phyloP scores from a whole-genome alignment of 2,329 filamentous ascomycete genomes.

The Botryotinia calthae region DNA sequence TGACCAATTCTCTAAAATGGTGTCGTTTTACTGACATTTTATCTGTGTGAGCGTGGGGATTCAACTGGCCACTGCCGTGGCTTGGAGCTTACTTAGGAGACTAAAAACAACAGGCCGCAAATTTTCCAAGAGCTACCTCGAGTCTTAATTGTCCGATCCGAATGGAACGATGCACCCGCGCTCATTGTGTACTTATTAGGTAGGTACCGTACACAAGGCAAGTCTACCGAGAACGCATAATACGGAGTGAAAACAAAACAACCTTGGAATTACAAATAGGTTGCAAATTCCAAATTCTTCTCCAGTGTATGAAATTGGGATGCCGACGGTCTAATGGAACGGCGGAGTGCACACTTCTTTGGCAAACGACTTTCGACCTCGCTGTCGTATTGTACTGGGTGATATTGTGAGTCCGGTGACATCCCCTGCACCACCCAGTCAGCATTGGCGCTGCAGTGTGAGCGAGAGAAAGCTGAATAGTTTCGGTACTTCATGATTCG shows the following conservation, averaged over 20 bases:
- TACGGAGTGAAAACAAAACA: not conserved
- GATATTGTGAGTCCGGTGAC: constrained; percentile 4
- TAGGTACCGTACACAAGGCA: not conserved
- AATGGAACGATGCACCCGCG: not conserved
- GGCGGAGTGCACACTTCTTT: not conserved
- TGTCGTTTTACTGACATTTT: not conserved
- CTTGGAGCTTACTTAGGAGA: not conserved
- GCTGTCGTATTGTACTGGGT: not conserved
- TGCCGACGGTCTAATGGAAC: not conserved
- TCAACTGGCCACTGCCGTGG: not conserved
- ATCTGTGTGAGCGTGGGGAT: not conserved
- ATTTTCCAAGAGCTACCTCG: not conserved
- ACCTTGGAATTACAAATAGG: not conserved
- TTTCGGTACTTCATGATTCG: constrained; percentile 8
- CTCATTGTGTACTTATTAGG: not conserved
- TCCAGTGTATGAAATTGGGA: not conserved
- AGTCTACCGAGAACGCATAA: not conserved
- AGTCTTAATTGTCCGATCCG: not conserved
- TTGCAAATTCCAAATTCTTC: not conserved
- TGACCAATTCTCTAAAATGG: not conserved
- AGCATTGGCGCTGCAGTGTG: constrained; percentile 13
- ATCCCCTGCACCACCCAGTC: not conserved
- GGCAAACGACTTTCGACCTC: not conserved
- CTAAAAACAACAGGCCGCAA: not conserved
- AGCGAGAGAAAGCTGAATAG: constrained; percentile 2